These are phyloP conservation scores for Lagerstroemia speciosa DNA, from an alignment of 345 rosid species.

Conservation along the genomic window DNA sequence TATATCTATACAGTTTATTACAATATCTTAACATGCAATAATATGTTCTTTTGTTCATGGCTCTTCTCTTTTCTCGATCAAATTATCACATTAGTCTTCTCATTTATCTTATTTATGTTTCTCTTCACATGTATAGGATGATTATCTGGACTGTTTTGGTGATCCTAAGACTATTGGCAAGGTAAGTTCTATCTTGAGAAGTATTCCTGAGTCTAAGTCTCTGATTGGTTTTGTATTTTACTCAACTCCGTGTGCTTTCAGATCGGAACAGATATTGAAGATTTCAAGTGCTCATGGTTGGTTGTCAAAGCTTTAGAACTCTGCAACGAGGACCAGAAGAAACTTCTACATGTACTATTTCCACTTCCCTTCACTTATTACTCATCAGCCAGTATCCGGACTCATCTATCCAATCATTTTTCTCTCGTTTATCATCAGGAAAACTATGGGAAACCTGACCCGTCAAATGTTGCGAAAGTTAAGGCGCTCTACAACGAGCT, in stretches of 20 bases:
- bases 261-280: conserved; percentile 87
- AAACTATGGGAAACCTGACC: conserved; percentile 65
- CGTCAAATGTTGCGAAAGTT: conserved; percentile 46
- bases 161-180: conserved; percentile 65
- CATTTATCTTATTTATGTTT: background rate
- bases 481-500: conserved; percentile 64
- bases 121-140: conserved; percentile 43
- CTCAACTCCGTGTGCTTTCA: conserved; percentile 13
- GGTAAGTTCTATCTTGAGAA: conserved; percentile 27
- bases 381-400: background rate
- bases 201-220: background rate
- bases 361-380: background rate
- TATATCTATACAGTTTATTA: too few species aligned
- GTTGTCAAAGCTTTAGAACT: conserved; percentile 70
- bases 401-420: too few species aligned
- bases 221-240: background rate
- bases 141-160: conserved; percentile 78
- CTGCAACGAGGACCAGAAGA: conserved; percentile 56
- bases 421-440: conserved; percentile 32
- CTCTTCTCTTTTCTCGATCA: background rate
- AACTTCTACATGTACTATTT: conserved; percentile 34
- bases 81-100: background rate
- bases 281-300: conserved; percentile 86
- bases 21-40: background rate
- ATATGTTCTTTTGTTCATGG: background rate